Percentiles rank a stretch among this genome's conserved stretches.
phyloP scores from a whole-genome alignment of 805 yeast species.

The Wickerhamomyces chambardii region DNA sequence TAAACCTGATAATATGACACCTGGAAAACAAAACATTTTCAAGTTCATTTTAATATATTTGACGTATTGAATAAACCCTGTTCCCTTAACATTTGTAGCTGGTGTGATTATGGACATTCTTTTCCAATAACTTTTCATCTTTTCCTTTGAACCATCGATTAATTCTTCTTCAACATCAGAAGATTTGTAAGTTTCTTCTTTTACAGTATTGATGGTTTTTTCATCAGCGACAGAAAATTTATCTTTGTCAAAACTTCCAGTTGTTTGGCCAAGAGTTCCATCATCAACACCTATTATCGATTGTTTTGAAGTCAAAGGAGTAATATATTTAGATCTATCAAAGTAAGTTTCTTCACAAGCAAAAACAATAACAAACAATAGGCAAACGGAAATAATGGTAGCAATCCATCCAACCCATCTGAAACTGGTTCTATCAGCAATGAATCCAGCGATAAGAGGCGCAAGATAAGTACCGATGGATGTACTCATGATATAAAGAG shows the following conservation, averaged over 20 bases:
- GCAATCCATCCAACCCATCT: conserved; percentile 74
- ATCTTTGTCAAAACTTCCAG: not conserved
- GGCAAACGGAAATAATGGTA: conserved; percentile 53
- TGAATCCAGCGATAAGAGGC: conserved; percentile 72
- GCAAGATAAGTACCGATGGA: conserved; percentile 75
- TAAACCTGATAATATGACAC: conserved; percentile 55
- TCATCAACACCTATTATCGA: conserved; percentile 9
- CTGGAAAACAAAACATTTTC: conserved; percentile 55
- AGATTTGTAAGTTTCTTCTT: not conserved
- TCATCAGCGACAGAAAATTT: conserved; percentile 4
- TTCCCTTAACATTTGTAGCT: conserved; percentile 51
- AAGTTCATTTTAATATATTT: conserved; percentile 38
- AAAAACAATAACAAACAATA: conserved; percentile 43
- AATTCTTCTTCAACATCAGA: conserved; percentile 9
- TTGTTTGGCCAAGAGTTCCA: conserved; percentile 3
- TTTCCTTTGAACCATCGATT: conserved; percentile 32
- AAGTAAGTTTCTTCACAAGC: conserved; percentile 67
- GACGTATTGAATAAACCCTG: conserved; percentile 58
- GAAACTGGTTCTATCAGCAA: conserved; percentile 51
- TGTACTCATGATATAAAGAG: conserved; percentile 66
- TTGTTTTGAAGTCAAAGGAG: conserved; percentile 18
- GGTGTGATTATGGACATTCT: conserved; percentile 41
- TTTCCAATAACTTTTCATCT: conserved; percentile 33
- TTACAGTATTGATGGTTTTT: conserved; percentile 6
- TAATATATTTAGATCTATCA: conserved; percentile 38